Evolutionary conservation across 441 rosid genomes (phyloP), one percentile per base, ranked within the genome.

Genomic region (Populus tomentosa): DNA sequence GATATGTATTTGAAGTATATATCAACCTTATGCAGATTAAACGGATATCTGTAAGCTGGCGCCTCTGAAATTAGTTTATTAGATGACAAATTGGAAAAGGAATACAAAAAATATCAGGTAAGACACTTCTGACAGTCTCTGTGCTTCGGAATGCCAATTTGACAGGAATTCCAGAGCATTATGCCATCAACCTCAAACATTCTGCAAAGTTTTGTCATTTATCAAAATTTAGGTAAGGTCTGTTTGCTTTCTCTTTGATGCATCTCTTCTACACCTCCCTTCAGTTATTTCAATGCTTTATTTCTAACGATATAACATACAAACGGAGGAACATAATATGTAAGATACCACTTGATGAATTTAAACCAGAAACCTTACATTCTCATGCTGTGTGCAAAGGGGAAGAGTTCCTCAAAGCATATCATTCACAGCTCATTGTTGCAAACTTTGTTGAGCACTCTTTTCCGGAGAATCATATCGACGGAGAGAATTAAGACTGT

Each of bases 401-500:
- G 76, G 26, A 71, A 2, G 78, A 28, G 71, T 18, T 38, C 32
- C 59, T 70, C 28, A 16, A 30, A 33, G 21, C 28, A 78, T 36
- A 63, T 2, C 24, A 46, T 53, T 26, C 61, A 71, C 46, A 35
- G 14, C 61, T 82, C 79, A 85, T 38, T 79, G 78, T 71, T 76
- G 70, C 14, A 69, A 42, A 66, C 64, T 72, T 75, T 53, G 61
- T 20, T 69, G 69, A 61, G 69, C 72, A 76, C 67, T 71, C 63
- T 32, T 77, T 72, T 23, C 76, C 8, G 75, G 71, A 38, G 79
- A 75, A 59, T 69, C 76, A 82, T 77, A 72, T 65, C 24, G 79
- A 33, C 18, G 78, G 68, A 87, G 88, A 46, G 89, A 77, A 77
- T 72, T 71, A 70, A 92, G 91, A 83, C 97, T 90, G 89, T 10